These are phyloP conservation scores for Globisporangium emineosum DNA, from an alignment of 352 stramenopile species.

Conservation along the genomic window DNA sequence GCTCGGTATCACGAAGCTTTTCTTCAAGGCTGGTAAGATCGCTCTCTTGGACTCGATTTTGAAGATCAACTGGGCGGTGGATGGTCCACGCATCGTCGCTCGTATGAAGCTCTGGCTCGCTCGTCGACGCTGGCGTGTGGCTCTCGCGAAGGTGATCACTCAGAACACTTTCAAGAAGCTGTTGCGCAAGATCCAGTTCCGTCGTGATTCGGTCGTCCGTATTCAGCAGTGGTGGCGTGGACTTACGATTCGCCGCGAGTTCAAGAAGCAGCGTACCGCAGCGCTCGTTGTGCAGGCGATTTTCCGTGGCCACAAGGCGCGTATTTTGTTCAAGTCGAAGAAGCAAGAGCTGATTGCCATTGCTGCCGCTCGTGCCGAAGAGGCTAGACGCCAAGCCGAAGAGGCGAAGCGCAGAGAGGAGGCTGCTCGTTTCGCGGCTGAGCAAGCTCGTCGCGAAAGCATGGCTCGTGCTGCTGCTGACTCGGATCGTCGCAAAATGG, in stretches of 20 bases:
- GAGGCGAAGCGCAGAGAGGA: slow-evolving; percentile 84
- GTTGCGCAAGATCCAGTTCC: slow-evolving; percentile 62
- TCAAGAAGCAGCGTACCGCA: slow-evolving; percentile 78
- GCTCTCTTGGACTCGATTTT: slow-evolving; percentile 70
- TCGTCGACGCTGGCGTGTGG: slow-evolving; percentile 68
- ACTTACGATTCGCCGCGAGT: slow-evolving; percentile 63
- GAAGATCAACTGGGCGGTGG: slow-evolving; percentile 66
- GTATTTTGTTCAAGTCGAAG: slow-evolving; percentile 75
- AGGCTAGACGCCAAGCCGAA: slow-evolving; percentile 70
- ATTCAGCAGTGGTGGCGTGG: slow-evolving; percentile 88
- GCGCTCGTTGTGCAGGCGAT: slow-evolving; percentile 72
- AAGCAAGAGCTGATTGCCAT: slow-evolving; percentile 83
- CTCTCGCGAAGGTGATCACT: slow-evolving; percentile 60
- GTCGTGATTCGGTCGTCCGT: slow-evolving; percentile 49
- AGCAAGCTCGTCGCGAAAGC: slow-evolving; percentile 51
- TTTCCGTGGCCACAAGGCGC: slow-evolving; percentile 77
- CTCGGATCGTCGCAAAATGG: slow-evolving; percentile 63
- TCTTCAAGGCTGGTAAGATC: slow-evolving; percentile 80
- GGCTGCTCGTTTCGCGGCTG: slow-evolving; percentile 53
- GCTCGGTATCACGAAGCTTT: slow-evolving; percentile 74
- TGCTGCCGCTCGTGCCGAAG: slow-evolving; percentile 67
- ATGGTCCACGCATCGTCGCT: slow-evolving; percentile 54
- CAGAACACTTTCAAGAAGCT: slow-evolving; percentile 53
- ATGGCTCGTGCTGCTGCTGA: slow-evolving; percentile 48
- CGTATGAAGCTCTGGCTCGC: slow-evolving; percentile 72